Percentiles rank a stretch among this genome's conserved stretches.
phyloP scores from a whole-genome alignment of 306 rosid species.

The Glycine tomentella region DNA sequence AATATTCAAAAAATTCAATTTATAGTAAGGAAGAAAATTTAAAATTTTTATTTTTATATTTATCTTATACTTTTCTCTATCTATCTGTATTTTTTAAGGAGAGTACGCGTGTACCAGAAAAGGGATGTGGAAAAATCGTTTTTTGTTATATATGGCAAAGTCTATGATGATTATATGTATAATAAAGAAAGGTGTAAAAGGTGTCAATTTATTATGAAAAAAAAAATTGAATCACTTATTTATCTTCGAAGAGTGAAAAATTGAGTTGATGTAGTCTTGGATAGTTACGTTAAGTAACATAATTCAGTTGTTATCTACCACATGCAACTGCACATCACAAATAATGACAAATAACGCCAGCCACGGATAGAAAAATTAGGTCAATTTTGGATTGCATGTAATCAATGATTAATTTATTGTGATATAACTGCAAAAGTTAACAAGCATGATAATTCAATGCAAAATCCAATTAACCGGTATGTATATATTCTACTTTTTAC shows the following conservation, averaged over 20 bases:
- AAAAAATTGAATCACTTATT: no score
- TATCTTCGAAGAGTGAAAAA: no score
- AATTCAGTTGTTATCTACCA: conserved; percentile 21
- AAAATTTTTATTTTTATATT: background rate
- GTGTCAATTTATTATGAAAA: background rate
- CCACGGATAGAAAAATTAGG: background rate
- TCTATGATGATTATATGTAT: background rate
- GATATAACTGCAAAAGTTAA: conserved; percentile 26
- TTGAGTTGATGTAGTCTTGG: no score
- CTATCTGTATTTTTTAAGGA: no score
- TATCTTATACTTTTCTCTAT: no score
- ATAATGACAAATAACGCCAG: conserved; percentile 30
- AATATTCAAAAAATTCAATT: background rate
- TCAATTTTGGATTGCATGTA: conserved; percentile 21
- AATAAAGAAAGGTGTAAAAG: background rate
- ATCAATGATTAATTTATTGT: conserved; percentile 28
- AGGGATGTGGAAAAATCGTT: background rate
- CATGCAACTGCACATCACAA: conserved; percentile 24
- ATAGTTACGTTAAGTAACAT: background rate
- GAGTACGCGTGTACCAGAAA: no score
- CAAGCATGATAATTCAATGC: conserved; percentile 34
- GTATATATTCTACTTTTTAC: conserved; percentile 15
- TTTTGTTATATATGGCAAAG: background rate
- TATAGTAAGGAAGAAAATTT: background rate
- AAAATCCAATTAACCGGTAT: conserved; percentile 17